These are phyloP conservation scores for Ascochyta lentis DNA, from an alignment of 2,329 filamentous ascomycete species.

Conservation along the genomic window DNA sequence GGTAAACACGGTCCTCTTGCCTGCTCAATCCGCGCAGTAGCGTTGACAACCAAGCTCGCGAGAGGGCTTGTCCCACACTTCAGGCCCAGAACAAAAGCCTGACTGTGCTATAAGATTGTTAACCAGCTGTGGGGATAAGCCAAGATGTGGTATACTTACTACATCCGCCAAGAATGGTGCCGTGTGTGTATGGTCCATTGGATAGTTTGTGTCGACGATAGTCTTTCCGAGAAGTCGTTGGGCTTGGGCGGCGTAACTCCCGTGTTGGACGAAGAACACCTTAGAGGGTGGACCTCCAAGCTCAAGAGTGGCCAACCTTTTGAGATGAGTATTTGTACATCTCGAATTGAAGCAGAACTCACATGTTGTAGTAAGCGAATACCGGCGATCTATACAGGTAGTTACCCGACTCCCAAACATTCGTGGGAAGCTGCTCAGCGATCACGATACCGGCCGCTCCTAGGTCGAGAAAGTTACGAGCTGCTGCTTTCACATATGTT, in stretches of 20 bases:
- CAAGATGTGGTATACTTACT: background rate
- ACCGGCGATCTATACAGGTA: constrained; percentile 56
- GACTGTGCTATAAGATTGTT: constrained; percentile 17
- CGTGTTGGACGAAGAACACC: constrained; percentile 61
- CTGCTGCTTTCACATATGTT: constrained; percentile 63
- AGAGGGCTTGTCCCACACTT: constrained; percentile 32
- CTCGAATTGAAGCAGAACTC: background rate
- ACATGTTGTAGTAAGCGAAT: constrained; percentile 54
- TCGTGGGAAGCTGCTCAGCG: constrained; percentile 64
- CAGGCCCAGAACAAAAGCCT: constrained; percentile 30
- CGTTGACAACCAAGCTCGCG: constrained; percentile 26
- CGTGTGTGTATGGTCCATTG: constrained; percentile 35
- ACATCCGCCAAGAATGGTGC: constrained; percentile 32
- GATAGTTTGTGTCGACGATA: constrained; percentile 28
- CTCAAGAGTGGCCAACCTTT: constrained; percentile 35
- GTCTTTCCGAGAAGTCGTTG: constrained; percentile 24
- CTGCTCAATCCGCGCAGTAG: constrained; percentile 29
- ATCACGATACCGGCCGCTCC: constrained; percentile 63
- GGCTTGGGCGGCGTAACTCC: constrained; percentile 59
- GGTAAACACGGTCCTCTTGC: constrained; percentile 24
- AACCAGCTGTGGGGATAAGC: background rate
- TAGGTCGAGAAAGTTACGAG: constrained; percentile 58
- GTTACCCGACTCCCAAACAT: constrained; percentile 63
- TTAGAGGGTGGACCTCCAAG: constrained; percentile 39
- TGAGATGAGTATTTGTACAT: background rate